Evolutionary conservation across 1,139 yeast genomes (phyloP), one percentile per base, ranked within the genome.

Genomic region (Casaregolazyma lundiana): DNA sequence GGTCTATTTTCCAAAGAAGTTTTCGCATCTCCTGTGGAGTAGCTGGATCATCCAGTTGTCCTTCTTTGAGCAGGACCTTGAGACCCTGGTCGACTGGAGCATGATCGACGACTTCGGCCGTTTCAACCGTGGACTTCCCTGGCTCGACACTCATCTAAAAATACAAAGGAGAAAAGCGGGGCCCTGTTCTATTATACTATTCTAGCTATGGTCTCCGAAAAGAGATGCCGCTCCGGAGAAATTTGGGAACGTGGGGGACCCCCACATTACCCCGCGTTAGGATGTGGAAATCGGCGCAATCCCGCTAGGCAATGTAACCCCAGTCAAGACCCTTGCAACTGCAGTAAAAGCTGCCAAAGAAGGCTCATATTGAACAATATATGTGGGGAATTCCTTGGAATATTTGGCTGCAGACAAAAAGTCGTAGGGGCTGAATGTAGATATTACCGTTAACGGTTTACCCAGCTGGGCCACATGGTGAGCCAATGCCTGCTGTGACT

Each of bases 401-500:
- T 76, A 69, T 45, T 69, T 67, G 47, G 69, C 72, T 50, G 72
- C 72, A 53, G 75, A 73, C 48, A 75, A 70, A 55, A 77, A 77
- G 58, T 77, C 82, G 52, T 76, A 78, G 1, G 84, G 84, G 2
- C 80, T 74, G 56, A 75, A 75, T 0, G 80, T 75, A 2, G 83
- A 80, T 9, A 77, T 69, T 5, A 77, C 68, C 6, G 78, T 67
- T 53, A 78, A 63, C 4, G 81, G 80, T 52, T 77, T 78, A 1
- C 76, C 46, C 24, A 48, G 35, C 9, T 21, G 38, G n/a, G 49
- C 32, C 20, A 52, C 32, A 30, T 52, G 53, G 29, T 43, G 21
- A 19, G 46, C 50, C 11, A 51, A 41, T 3, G 34, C 30, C 35
- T 44, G 39, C 41, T 52, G 55, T 38, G 45, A 49, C 8, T 36